These are phyloP conservation scores for Babesia bigemina DNA, from an alignment of 169 alveolate genomes.

Conservation along the genomic window DNA sequence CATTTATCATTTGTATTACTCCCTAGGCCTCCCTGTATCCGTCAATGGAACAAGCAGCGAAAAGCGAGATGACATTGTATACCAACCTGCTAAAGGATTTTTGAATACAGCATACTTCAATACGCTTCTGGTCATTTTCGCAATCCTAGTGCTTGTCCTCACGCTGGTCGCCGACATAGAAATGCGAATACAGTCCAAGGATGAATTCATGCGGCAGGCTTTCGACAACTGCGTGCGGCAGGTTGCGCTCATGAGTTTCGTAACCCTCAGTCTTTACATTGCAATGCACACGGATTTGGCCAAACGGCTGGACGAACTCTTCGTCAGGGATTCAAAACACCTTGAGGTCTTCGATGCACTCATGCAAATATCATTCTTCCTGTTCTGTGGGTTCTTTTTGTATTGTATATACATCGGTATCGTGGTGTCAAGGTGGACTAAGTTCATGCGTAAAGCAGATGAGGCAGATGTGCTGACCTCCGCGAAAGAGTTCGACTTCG, in stretches of 20 bases:
- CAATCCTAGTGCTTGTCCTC: constrained; percentile 7
- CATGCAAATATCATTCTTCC: constrained; percentile 72
- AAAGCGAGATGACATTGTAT: background rate
- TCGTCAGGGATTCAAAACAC: constrained; percentile 71
- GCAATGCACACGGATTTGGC: constrained; percentile 82
- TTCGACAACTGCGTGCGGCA: constrained; percentile 81
- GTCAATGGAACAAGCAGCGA: background rate
- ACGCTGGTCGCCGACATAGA: constrained; percentile 26
- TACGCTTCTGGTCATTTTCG: constrained; percentile 22
- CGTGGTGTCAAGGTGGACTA: constrained; percentile 60
- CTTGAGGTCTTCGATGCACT: constrained; percentile 73
- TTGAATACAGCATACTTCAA: constrained; percentile 29
- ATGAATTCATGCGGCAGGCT: constrained; percentile 76
- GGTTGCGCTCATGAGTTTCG: constrained; percentile 79
- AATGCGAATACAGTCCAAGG: constrained; percentile 60
- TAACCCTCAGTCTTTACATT: constrained; percentile 80
- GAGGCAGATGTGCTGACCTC: constrained; percentile 65
- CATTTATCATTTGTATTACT: background rate
- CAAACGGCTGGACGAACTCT: constrained; percentile 70
- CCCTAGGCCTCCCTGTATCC: background rate
- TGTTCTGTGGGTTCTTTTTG: constrained; percentile 49
- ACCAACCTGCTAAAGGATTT: background rate
- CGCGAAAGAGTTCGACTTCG: constrained; percentile 51
- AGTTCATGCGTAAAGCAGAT: constrained; percentile 72
- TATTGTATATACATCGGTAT: constrained; percentile 36